Evolutionary conservation across 208 protist genomes (phyloP), one percentile per base, ranked within the genome.

Genomic region (Trypanosoma scelopori): DNA sequence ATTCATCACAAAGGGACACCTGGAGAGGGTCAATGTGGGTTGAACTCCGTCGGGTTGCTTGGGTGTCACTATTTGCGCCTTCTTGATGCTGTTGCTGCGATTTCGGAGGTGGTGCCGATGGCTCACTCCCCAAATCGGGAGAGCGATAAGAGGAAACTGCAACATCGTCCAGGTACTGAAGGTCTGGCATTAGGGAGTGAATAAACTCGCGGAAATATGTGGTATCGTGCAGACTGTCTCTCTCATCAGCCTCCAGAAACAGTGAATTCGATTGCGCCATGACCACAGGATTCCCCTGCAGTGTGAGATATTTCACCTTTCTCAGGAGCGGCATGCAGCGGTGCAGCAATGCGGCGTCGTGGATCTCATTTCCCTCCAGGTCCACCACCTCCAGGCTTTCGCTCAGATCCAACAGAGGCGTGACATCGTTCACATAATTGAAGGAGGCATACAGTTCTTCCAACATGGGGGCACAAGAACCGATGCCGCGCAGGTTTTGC

Each of bases 371-470:
- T 53, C 83, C 91, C 65, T 97, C 89, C 32, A 95, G 63, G 43
- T 97, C 92, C 3, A 95, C 76, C 42, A 95, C 87, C 52, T 92
- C 66, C 22, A 97, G 74, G 37, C 82, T 87, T 43, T 78, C 76
- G 28, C 75, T 79, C 22, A 93, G 46, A 37, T 83, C 84, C 41
- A 86, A 66, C 16, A 95, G 58, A 13, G 81, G 82, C 0, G 74
- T 71, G 3, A 92, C 63, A 64, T 94, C 81, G 1, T 41, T 43
- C 11, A 97, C 55, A 23, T 50, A 52, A 58, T 97, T 97, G 65
- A 97, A 97, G n/a, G 89, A 74, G 11, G 81, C 56, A 64, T 95
- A 97, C 4, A 97, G 71, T 71, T 97, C 92, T 23, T 76, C 69
- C 35, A 95, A 58, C 5, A 71, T 27, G 4, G 84, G 87, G 13